Base-by-base conservation (phyloP, 2,329 filamentous ascomycete species). In the Apiospora rasikravindrae region DNA sequence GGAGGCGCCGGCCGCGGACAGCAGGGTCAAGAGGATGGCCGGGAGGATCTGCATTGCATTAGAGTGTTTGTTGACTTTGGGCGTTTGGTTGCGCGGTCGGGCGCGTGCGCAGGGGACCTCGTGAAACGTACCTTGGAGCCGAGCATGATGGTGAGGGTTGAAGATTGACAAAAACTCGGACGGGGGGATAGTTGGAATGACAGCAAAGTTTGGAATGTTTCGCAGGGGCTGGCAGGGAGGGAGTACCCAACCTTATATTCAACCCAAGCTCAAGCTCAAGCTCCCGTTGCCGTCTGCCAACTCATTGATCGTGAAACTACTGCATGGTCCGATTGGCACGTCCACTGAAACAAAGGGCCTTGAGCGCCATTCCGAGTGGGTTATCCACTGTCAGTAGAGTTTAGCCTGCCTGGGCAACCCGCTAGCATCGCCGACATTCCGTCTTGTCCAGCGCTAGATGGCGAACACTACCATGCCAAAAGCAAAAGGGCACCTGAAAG, bases 1-100 rank as follows among this genome's bases (percentile, higher is more conserved):
- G 3, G 75, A 76, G n/a, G 75, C 74, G 42, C 66, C 73, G 44
- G 74, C 40, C n/a, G 74, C 76, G 22, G 78, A 76, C 24, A 75
- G 51, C n/a, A 74, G 72, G 66, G 75, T 73, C 29, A 77, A 64
- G 45, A 77, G 69, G 37, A 76, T 37, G 49, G 73, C 67, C 16
- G 73, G 44, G 22, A 49, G 29, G 44, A 74, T 66, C 74, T 76
- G 69, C 24, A 51, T n/a, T n/a, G 67, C 16, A 69, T 26, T 71
- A 44, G 57, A 57, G n/a, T 37, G 49, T 22, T 33, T 42, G 29
- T 4, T 44, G 37, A n/a, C 19, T 67, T 69, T 2, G 11, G 49
- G 66, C 61, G 24, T 70, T 42, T 19, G 13, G 45, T 3, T 13
- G 19, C 26, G 10, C 24, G 29, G 16, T 6, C 22, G 57, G 57